phyloP scores from a whole-genome alignment of 352 stramenopile species.

The Phytophthora sansomeana region DNA sequence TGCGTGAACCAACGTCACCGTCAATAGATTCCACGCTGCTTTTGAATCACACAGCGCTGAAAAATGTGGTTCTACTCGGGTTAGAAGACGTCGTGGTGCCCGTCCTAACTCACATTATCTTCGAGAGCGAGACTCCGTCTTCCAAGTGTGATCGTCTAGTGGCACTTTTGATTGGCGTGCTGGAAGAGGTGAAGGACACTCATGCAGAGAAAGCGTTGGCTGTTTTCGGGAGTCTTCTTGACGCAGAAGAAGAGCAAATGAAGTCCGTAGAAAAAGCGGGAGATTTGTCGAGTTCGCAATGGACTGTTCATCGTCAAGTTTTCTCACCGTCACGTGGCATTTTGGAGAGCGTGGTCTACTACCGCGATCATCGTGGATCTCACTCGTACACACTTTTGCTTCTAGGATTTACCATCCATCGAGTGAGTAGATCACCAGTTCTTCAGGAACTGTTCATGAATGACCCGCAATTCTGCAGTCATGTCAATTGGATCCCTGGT shows the following conservation, averaged over 20 bases:
- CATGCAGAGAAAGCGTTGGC: conserved; percentile 52
- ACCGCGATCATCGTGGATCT: conserved; percentile 55
- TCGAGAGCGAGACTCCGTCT: conserved; percentile 14
- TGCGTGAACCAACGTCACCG: conserved; percentile 5
- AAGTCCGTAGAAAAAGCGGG: not conserved
- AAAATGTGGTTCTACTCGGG: conserved; percentile 51
- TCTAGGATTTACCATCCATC: conserved; percentile 57
- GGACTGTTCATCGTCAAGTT: conserved; percentile 53
- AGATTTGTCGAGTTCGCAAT: not conserved
- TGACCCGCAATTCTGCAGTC: conserved; percentile 37
- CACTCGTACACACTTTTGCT: conserved; percentile 64
- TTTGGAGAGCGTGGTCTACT: conserved; percentile 71
- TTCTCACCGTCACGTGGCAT: conserved; percentile 63
- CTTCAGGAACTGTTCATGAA: conserved; percentile 54
- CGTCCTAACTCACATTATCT: conserved; percentile 28
- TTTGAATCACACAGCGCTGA: conserved; percentile 51
- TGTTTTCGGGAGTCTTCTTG: conserved; percentile 52
- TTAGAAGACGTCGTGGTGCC: conserved; percentile 42
- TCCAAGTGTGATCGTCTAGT: conserved; percentile 58
- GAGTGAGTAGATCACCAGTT: conserved; percentile 28
- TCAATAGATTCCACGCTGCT: conserved; percentile 49
- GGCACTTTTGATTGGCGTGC: conserved; percentile 56
- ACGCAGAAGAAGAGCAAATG: conserved; percentile 28
- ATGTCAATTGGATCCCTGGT: conserved; percentile 56
- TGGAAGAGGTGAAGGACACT: conserved; percentile 73